phyloP scores from a whole-genome alignment of 1,139 yeast species.

The Candida sp. region DNA sequence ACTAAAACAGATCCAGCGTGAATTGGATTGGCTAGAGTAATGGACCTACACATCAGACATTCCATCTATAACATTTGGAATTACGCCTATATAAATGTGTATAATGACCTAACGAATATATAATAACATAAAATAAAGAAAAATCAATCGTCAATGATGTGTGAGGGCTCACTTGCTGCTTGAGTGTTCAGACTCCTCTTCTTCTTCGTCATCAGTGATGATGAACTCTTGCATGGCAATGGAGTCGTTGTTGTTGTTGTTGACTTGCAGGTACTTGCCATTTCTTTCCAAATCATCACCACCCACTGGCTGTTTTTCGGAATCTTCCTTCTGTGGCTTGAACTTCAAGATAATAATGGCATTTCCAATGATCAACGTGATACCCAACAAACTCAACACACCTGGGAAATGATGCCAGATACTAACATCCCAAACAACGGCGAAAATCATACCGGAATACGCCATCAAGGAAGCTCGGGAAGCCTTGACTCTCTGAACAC shows the following conservation, averaged over 20 bases:
- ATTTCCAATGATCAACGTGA: constrained; percentile 64
- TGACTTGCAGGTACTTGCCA: constrained; percentile 17
- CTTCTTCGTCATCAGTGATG: constrained; percentile 27
- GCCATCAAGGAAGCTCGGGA: constrained; percentile 77
- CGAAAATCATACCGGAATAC: constrained; percentile 79
- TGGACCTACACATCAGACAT: background rate
- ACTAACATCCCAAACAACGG: constrained; percentile 74
- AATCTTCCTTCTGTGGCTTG: constrained; percentile 38
- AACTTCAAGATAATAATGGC: constrained; percentile 61
- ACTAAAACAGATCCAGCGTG: constrained; percentile 27
- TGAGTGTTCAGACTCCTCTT: constrained; percentile 1
- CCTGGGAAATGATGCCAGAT: constrained; percentile 81
- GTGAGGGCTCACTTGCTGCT: background rate
- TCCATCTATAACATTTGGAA: background rate
- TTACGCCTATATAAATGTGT: background rate
- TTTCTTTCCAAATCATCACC: constrained; percentile 17
- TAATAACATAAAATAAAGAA: background rate
- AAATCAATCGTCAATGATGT: background rate
- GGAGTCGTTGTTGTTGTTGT: constrained; percentile 19
- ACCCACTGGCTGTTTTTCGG: constrained; percentile 3
- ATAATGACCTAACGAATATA: constrained; percentile 2
- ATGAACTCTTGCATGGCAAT: constrained; percentile 29
- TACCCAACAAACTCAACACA: constrained; percentile 70
- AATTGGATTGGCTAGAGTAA: constrained; percentile 32
- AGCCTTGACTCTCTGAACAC: constrained; percentile 83